Evolutionary conservation across 768 basidiomycete genomes (phyloP).

Genomic region (Boletus subcaerulescens): DNA sequence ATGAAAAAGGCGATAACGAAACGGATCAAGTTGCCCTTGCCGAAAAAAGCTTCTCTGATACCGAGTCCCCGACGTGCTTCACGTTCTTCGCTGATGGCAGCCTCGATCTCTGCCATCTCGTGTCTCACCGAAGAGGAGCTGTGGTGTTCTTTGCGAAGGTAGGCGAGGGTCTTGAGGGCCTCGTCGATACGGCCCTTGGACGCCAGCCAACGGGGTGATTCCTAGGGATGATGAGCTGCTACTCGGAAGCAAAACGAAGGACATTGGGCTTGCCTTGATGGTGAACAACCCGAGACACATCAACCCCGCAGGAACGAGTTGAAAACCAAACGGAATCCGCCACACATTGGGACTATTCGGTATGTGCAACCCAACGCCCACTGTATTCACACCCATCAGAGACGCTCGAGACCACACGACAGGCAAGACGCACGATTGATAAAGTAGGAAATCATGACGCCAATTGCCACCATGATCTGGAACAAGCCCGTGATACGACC

Average conservation of each 20-base stretch:
- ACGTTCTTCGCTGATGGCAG: slow-evolving; percentile 72
- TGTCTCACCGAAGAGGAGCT: slow-evolving; percentile 46
- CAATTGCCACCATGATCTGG: slow-evolving; percentile 82
- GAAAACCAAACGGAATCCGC: slow-evolving; percentile 72
- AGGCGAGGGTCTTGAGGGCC: slow-evolving; percentile 59
- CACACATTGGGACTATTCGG: slow-evolving; percentile 49
- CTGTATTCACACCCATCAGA: slow-evolving; percentile 31
- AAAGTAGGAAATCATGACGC: slow-evolving; percentile 85
- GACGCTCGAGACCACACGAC: no score
- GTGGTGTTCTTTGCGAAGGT: slow-evolving; percentile 47
- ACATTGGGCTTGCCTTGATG: slow-evolving; percentile 42
- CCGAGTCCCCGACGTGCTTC: slow-evolving; percentile 64
- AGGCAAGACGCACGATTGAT: slow-evolving; percentile 51
- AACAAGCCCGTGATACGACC: slow-evolving; percentile 84
- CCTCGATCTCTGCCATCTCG: slow-evolving; percentile 80
- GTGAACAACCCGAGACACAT: slow-evolving; percentile 67
- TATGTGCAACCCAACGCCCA: slow-evolving; percentile 58
- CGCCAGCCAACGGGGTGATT: slow-evolving; percentile 77
- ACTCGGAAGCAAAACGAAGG: neutral
- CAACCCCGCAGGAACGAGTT: slow-evolving; percentile 72
- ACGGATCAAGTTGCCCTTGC: slow-evolving; percentile 77
- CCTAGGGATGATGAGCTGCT: slow-evolving; percentile 35
- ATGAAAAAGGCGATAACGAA: slow-evolving; percentile 84
- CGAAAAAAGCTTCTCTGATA: slow-evolving; percentile 67
- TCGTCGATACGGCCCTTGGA: slow-evolving; percentile 55